phyloP scores from a whole-genome alignment of 1,284 basidiomycete genomes.

The Cutaneotrichosporon spelunceum region DNA sequence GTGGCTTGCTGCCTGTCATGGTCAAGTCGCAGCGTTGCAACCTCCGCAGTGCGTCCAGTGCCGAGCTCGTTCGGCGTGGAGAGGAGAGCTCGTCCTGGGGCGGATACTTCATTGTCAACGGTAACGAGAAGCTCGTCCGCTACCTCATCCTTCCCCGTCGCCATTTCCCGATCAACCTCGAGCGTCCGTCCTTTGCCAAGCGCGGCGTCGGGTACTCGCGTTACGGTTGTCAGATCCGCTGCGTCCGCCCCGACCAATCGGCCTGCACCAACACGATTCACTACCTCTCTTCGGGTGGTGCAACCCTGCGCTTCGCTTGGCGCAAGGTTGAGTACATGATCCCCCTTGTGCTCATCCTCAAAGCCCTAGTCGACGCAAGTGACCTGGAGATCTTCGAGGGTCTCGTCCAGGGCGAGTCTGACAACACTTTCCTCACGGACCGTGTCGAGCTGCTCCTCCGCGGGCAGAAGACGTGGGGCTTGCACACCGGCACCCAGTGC shows the following conservation, averaged over 20 bases:
- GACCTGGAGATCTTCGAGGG: conserved; percentile 98
- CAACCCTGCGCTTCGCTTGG: conserved; percentile 95
- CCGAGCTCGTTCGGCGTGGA: conserved; percentile 80
- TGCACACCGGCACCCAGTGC: conserved; percentile 89
- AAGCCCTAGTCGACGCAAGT: conserved; percentile 88
- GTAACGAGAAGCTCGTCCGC: conserved; percentile 97
- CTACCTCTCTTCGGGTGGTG: conserved; percentile 93
- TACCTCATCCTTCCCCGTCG: conserved; percentile 71
- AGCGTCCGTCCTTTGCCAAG: conserved; percentile 86
- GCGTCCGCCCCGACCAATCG: conserved; percentile 86
- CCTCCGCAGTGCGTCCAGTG: conserved; percentile 75
- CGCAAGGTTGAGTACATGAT: conserved; percentile 99
- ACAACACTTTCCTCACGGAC: conserved; percentile 96
- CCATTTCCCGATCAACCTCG: conserved; percentile 65
- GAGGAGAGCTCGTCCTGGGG: conserved; percentile 99
- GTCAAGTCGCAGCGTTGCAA: conserved; percentile 97
- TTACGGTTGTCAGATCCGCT: conserved; percentile 92
- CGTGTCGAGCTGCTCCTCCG: conserved; percentile 96
- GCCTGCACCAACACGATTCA: conserved; percentile 93
- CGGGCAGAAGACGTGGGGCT: conserved; percentile 87
- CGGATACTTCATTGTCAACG: conserved; percentile 98
- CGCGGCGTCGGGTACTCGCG: conserved; percentile 93
- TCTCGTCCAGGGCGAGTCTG: conserved; percentile 95
- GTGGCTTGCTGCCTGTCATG: conserved; percentile 94
- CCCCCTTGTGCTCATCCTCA: conserved; percentile 94